Conservation (phyloP, 495 filamentous ascomycete genomes). For the Niebla homalea region DNA sequence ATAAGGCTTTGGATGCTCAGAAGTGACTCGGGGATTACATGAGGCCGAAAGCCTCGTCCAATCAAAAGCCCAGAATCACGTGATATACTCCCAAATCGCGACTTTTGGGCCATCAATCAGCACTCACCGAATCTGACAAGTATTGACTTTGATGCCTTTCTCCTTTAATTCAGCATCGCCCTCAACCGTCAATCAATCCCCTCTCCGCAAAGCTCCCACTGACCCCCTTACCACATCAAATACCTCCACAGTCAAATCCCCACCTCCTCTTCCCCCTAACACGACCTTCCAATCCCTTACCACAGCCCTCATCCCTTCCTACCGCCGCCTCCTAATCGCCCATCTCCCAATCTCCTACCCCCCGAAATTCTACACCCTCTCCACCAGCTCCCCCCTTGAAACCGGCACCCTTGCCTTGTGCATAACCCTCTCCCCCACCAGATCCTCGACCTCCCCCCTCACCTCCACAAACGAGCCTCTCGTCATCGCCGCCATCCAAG, state of each 20-base stretch:
- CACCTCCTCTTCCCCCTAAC: constrained; percentile 21
- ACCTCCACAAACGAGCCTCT: constrained; percentile 28
- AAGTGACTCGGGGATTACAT: too few species aligned
- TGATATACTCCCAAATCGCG: too few species aligned
- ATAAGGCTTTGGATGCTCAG: too few species aligned
- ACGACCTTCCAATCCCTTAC: constrained; percentile 45
- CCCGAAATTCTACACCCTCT: constrained; percentile 70
- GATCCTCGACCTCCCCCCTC: constrained; percentile 23
- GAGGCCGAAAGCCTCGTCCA: too few species aligned
- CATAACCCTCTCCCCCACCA: constrained; percentile 44
- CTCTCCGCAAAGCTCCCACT: too few species aligned
- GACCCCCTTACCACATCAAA: background rate
- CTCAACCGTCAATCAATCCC: too few species aligned
- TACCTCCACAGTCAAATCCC: background rate
- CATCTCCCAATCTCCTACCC: constrained; percentile 83
- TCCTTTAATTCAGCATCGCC: too few species aligned
- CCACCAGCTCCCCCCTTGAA: constrained; percentile 50
- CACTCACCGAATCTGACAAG: too few species aligned
- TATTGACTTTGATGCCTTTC: too few species aligned
- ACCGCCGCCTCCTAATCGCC: constrained; percentile 69
- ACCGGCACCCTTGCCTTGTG: constrained; percentile 59
- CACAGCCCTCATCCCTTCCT: constrained; percentile 51
- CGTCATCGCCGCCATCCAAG: constrained; percentile 73
- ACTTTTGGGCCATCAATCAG: too few species aligned
- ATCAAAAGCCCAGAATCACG: too few species aligned